phyloP scores from a whole-genome alignment of 305 asterid species.

The Fraxinus albicans region DNA sequence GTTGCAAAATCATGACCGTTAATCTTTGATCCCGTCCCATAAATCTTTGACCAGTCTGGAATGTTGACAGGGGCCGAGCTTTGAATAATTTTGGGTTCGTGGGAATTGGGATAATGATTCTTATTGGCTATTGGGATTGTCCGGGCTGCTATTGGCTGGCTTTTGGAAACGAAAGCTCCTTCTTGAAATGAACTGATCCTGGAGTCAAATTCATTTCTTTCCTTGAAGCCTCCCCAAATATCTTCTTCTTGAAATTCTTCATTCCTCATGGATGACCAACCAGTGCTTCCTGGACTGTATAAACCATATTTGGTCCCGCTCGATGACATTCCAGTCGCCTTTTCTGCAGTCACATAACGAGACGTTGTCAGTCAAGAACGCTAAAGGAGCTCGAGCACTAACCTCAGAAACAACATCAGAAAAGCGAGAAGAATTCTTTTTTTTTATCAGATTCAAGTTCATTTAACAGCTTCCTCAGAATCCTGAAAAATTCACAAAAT shows the following conservation, averaged over 20 bases:
- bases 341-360: neutral
- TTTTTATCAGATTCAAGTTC: neutral
- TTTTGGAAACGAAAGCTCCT: slow-evolving; percentile 22
- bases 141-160: slow-evolving; percentile 24
- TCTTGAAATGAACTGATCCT: neutral
- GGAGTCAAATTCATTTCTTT: slow-evolving; percentile 26
- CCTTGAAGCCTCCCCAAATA: slow-evolving; percentile 38
- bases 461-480: neutral
- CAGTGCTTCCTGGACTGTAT: slow-evolving; percentile 49
- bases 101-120: slow-evolving; percentile 3
- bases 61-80: slow-evolving; percentile 52
- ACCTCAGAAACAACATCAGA: neutral
- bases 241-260: slow-evolving; percentile 66
- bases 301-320: slow-evolving; percentile 33
- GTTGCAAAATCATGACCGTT: neutral
- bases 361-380: neutral
- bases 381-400: neutral
- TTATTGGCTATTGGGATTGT: slow-evolving; percentile 40
- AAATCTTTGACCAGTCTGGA: slow-evolving; percentile 61
- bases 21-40: slow-evolving; percentile 28
- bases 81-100: slow-evolving; percentile 24
- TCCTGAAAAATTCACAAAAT: neutral
- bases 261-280: slow-evolving; percentile 49
- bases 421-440: neutral
- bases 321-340: slow-evolving; percentile 28